A percentile compares a stretch with the other conserved stretches of the same genome.
Evolutionary conservation across 768 basidiomycete species (phyloP).

Genomic region (Termitomyces sp.): DNA sequence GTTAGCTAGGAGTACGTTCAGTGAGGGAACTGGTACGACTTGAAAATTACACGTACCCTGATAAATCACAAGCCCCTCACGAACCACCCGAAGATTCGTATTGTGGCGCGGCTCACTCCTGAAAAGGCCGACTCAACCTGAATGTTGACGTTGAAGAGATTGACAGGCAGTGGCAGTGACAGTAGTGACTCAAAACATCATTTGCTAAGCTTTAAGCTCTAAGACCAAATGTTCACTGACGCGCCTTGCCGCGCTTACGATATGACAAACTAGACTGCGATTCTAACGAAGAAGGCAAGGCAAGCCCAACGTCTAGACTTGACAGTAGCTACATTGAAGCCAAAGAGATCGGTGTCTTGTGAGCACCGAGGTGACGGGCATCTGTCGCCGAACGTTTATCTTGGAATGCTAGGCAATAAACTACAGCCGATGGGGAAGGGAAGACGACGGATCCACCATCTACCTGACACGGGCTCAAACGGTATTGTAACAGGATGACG

Average conservation of each 20-base stretch:
- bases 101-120: neutral
- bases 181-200: too few species aligned
- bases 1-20: too few species aligned
- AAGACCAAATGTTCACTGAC: neutral
- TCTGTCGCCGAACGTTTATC: neutral
- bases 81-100: neutral
- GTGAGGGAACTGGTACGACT: too few species aligned
- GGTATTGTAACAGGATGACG: neutral
- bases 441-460: neutral
- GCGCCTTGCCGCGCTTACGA: too few species aligned
- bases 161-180: neutral
- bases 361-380: neutral
- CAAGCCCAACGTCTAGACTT: neutral
- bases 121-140: neutral
- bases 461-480: neutral
- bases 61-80: too few species aligned
- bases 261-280: neutral
- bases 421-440: neutral
- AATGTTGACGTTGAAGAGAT: neutral
- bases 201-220: neutral
- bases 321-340: neutral
- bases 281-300: too few species aligned
- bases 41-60: too few species aligned
- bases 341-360: neutral
- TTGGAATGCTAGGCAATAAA: too few species aligned